Evolutionary conservation across 805 yeast genomes (phyloP), one percentile per base, ranked within the genome.

Genomic region (Saccharomycopsis microspora): DNA sequence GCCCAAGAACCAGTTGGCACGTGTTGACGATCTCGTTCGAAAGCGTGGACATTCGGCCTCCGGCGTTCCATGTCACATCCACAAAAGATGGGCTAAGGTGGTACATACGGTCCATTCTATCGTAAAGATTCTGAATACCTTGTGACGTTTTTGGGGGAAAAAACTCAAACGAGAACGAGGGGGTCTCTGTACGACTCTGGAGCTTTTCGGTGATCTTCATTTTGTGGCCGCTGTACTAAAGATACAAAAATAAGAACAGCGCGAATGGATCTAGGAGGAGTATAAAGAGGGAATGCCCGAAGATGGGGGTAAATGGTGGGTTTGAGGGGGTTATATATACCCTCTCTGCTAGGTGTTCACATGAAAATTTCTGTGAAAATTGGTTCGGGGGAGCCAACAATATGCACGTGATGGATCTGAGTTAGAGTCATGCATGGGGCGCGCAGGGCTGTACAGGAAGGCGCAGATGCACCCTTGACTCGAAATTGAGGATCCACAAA

Each of bases 41-140:
- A 54, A 88, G 68, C 40, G 79, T 78, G 9, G n/a, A 28, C 44
- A 83, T 66, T 43, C 94, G 74, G 4, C 97, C 97, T 39, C 98
- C 98, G 3, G 98, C 98, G 60, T 90, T 90, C 98, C 98, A 93
- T 1, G 98, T 93, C 54, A 93, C 85, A 61, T 93, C 98, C 50
- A 93, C 80, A 64, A 93, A 93, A 54, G 85, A 78, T 1, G 98
- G 98, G 54, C 80, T 81, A 57, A 87, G 71, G 55, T 85, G 86
- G 64, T 85, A 87, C 98, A 93, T 93, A 63, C 96, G 78, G 61
- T 93, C 97, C 89, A 93, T 90, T 61, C 98, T 75, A 64, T 93
- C 97, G 67, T 89, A 90, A 50, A 93, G 71, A 62, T 93, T 93
- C 63, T 88, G 96, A 29, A 90, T 93, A 61, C 98, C 98, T 64